phyloP scores from a whole-genome alignment of 257 asterid species.

The Misopates orontium region DNA sequence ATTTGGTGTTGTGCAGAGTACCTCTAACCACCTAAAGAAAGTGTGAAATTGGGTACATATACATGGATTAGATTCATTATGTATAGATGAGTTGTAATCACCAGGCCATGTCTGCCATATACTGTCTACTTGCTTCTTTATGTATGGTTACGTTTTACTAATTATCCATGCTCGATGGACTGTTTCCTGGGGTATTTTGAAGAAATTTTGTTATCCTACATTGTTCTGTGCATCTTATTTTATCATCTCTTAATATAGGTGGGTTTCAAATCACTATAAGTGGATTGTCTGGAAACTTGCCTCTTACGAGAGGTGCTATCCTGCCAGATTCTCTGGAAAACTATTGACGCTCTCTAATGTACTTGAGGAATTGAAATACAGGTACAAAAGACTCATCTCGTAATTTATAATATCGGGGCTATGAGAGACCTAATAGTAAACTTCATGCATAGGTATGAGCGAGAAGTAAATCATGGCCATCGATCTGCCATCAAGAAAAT shows the following conservation, averaged over 20 bases:
- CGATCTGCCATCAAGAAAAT: constrained; percentile 83
- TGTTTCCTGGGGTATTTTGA: no score
- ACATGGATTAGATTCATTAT: background rate
- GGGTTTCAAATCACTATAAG: constrained; percentile 90
- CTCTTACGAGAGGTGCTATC: constrained; percentile 83
- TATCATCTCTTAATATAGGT: constrained; percentile 45
- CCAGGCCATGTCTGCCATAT: background rate
- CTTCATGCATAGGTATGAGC: constrained; percentile 63
- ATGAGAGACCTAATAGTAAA: constrained; percentile 24
- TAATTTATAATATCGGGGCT: constrained; percentile 17
- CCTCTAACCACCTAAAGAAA: background rate
- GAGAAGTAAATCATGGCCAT: constrained; percentile 92
- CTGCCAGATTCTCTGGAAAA: constrained; percentile 66
- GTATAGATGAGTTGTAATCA: background rate
- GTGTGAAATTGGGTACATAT: background rate
- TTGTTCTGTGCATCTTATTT: constrained; percentile 8
- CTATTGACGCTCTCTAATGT: constrained; percentile 69
- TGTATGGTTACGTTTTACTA: no score
- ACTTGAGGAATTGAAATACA: constrained; percentile 83
- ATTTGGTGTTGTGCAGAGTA: constrained; percentile 14
- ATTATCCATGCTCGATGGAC: no score
- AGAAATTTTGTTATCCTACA: constrained; percentile 13
- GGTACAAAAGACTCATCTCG: constrained; percentile 45
- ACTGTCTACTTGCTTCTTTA: constrained; percentile 8
- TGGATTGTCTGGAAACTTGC: constrained; percentile 98